Base-by-base conservation (phyloP, 2,329 filamentous ascomycete species). In the Magnaporthiopsis rhizophila region DNA sequence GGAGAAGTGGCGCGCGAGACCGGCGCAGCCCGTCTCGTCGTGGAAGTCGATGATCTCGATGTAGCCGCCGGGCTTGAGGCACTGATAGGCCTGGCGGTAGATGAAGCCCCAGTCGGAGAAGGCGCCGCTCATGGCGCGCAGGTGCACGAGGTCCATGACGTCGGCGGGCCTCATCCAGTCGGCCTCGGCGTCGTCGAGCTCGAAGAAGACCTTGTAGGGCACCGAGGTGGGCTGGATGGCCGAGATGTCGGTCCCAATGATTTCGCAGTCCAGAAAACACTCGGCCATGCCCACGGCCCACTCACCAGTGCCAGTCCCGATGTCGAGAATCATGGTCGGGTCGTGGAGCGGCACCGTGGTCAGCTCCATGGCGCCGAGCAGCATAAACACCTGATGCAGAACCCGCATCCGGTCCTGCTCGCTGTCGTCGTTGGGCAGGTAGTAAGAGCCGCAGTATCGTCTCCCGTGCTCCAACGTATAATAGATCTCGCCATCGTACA, bases 381-480 rank as follows among this genome's bases (percentile, higher is more conserved):
- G 70, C 36, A 74, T 69, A 59, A 70, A 74, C 30, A 73, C 72
- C 62, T 74, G 71, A 67, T 75, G 72, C 53, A 72, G 64, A 61
- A 74, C 70, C 36, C 73, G 74, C 67, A 74, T 68, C 3, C 74
- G 72, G 30, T 73, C 74, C 64, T 75, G 73, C 72, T 87, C 84
- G 6, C 79, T 74, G 61, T 86, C 84, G 66, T 87, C 85, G 64
- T 86, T 87, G 32, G 85, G 84, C 62, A 86, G 84, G 64, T 81
- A 81, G 69, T 87, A 87, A 13, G 82, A 84, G 58, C 77, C 77
- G 69, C 86, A 84, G 65, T 86, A 87, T 32, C 84, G 77, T 30
- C 83, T 77, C n/a, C 84, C 84, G 69, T 87, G 85, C 68, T 86
- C 83, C 65, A 76, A 79, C 61, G 77, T 75, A 67, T 83, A 86